Percentiles rank a stretch among this genome's conserved stretches.
These are phyloP conservation scores for Rhypophila decipiens DNA, from an alignment of 495 filamentous ascomycete genomes.

Conservation along the genomic window DNA sequence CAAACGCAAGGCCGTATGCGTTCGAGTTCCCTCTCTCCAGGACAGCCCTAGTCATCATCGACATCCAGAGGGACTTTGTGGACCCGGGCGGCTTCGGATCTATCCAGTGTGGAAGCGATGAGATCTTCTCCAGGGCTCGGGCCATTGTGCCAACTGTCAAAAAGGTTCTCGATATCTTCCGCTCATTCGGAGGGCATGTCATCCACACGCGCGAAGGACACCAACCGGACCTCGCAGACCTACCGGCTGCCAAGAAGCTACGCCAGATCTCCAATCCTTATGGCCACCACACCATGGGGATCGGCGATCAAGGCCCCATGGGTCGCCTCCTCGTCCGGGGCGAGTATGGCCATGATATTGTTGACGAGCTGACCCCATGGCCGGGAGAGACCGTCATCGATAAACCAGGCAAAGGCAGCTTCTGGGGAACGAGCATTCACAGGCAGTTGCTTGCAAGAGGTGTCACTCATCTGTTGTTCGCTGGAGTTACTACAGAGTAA, in stretches of 20 bases:
- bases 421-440: constrained; percentile 58
- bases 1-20: constrained; percentile 32
- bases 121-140: constrained; percentile 30
- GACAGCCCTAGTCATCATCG: constrained; percentile 52
- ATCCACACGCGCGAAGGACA: constrained; percentile 64
- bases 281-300: constrained; percentile 39
- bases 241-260: constrained; percentile 42
- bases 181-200: constrained; percentile 51
- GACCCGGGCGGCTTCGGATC: constrained; percentile 39
- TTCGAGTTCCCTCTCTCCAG: constrained; percentile 31
- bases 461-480: constrained; percentile 59
- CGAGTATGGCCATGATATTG: constrained; percentile 56
- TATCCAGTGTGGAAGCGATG: constrained; percentile 29
- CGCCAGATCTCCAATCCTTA: constrained; percentile 39
- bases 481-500: constrained; percentile 47
- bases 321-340: constrained; percentile 57
- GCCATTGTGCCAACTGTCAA: constrained; percentile 34
- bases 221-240: constrained; percentile 43
- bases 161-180: constrained; percentile 51
- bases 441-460: constrained; percentile 54
- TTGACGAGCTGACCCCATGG: constrained; percentile 54
- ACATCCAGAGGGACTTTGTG: constrained; percentile 49
- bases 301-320: constrained; percentile 52
- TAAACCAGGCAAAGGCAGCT: constrained; percentile 62
- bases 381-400: constrained; percentile 58